Percentiles rank a stretch among this genome's conserved stretches.
phyloP scores from a whole-genome alignment of 768 basidiomycete species.

The Suillus placidus region DNA sequence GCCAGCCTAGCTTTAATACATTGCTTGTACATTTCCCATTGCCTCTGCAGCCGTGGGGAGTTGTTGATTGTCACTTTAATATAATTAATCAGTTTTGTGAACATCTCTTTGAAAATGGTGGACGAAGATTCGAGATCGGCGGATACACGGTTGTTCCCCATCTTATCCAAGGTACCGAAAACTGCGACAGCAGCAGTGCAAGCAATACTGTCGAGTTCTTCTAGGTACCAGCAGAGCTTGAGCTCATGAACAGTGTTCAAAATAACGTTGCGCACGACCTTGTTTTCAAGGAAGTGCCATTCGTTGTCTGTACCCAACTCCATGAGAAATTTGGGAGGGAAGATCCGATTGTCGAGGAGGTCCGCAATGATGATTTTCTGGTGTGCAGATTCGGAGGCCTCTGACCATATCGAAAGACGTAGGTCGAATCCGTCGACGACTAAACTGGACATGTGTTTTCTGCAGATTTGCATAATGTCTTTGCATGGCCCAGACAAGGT shows the following conservation, averaged over 20 bases:
- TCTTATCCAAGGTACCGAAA: not conserved
- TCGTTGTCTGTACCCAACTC: not conserved
- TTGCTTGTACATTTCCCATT: not conserved
- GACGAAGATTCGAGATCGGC: not conserved
- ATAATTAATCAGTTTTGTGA: not conserved
- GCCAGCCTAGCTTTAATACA: not conserved
- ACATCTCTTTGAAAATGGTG: not conserved
- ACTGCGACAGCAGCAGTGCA: not conserved
- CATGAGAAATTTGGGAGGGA: not conserved
- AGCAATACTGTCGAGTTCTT: not conserved
- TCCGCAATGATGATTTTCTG: not conserved
- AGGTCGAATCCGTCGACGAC: not conserved
- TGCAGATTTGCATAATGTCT: not conserved
- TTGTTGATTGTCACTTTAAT: not conserved
- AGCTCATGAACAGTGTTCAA: not conserved
- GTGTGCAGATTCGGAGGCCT: not conserved
- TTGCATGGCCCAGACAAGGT: not conserved
- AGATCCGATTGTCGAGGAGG: not conserved
- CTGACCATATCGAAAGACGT: not conserved
- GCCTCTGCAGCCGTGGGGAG: not conserved
- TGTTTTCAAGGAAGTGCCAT: not conserved
- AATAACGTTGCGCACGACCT: not conserved
- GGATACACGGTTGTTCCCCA: not conserved
- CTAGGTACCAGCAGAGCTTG: accelerated
- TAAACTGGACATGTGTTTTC: not conserved